phyloP scores from a whole-genome alignment of 306 rosid species.

The Leucaena leucocephala region DNA sequence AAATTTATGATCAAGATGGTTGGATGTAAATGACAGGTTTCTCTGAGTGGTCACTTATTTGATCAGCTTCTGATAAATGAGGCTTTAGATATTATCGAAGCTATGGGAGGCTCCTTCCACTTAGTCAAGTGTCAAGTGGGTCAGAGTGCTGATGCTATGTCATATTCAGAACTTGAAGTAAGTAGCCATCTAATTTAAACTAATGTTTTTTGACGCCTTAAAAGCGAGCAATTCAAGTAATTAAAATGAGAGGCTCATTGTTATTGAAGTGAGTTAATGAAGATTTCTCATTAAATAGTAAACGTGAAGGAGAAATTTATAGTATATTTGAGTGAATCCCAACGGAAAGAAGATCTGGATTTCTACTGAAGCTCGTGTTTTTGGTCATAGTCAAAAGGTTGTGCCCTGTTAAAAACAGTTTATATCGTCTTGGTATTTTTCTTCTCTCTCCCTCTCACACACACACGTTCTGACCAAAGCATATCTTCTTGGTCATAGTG shows the following conservation, averaged over 20 bases:
- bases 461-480: background rate
- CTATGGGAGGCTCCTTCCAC: slow-evolving; percentile 88
- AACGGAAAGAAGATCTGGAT: background rate
- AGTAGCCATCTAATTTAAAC: slow-evolving; percentile 44
- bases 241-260: slow-evolving; percentile 7
- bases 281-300: slow-evolving; percentile 2
- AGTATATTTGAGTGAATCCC: background rate
- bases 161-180: slow-evolving; percentile 93
- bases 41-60: slow-evolving; percentile 90
- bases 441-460: background rate
- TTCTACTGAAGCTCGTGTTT: slow-evolving; percentile 8
- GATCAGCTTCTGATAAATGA: slow-evolving; percentile 86
- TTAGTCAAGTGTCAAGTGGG: slow-evolving; percentile 83
- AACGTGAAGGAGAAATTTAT: background rate
- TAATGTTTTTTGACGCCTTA: slow-evolving; percentile 3
- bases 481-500: background rate
- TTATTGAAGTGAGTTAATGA: slow-evolving; percentile 1
- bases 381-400: slow-evolving; percentile 9
- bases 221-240: background rate
- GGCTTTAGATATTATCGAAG: slow-evolving; percentile 94
- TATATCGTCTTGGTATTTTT: background rate
- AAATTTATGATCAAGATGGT: slow-evolving; percentile 39
- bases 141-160: slow-evolving; percentile 65
- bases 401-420: background rate
- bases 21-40: slow-evolving; percentile 63